Conservation (phyloP, 192 early-diverging fungal species). For the Gryganskiella cystojenkinii region DNA sequence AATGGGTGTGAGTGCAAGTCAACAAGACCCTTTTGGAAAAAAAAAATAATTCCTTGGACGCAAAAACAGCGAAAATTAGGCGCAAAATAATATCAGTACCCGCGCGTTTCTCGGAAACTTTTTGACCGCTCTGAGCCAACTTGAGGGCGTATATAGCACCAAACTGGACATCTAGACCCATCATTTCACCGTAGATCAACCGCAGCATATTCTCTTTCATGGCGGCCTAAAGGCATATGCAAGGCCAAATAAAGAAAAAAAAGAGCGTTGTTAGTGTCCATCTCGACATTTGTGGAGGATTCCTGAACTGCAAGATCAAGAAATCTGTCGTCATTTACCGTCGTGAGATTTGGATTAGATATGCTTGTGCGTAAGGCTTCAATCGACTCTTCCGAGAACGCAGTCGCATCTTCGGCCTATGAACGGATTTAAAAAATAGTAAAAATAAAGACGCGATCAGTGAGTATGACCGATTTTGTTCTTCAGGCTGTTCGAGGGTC, state of each 20-base stretch:
- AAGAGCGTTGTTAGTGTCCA: neutral
- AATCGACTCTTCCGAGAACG: conserved; percentile 44
- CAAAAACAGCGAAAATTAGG: neutral
- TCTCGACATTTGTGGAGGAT: neutral
- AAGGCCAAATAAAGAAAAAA: neutral
- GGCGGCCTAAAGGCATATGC: conserved; percentile 25
- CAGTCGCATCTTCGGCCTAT: conserved; percentile 34
- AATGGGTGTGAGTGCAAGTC: neutral
- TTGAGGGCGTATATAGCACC: conserved; percentile 65
- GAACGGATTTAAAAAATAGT: neutral
- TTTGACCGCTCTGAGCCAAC: conserved; percentile 64
- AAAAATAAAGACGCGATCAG: neutral
- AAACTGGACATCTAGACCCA: conserved; percentile 66
- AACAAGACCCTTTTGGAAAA: neutral
- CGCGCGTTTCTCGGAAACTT: conserved; percentile 54
- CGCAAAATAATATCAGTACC: no score
- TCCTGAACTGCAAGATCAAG: no score
- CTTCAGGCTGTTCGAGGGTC: no score
- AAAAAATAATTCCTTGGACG: neutral
- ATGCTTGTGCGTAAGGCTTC: conserved; percentile 19
- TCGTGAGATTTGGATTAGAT: conserved; percentile 37
- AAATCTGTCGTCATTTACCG: no score
- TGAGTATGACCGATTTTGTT: no score
- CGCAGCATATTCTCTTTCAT: conserved; percentile 65
- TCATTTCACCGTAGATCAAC: conserved; percentile 64